Base-by-base conservation (phyloP, 306 rosid genomes). In the Canavalia ensiformis region DNA sequence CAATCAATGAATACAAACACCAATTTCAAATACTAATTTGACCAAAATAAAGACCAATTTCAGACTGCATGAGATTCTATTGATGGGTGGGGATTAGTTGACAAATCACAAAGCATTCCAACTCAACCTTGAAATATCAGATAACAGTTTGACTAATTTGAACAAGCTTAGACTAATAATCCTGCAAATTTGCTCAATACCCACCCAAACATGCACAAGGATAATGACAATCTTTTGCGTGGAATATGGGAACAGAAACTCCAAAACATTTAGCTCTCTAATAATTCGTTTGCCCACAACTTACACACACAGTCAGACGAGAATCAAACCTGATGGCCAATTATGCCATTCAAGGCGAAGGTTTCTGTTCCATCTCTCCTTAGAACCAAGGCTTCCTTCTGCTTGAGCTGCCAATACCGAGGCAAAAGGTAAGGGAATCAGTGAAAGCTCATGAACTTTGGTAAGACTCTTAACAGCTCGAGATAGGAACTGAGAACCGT, bases 261-360 rank as follows among this genome's bases (percentile, higher is more conserved):
- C 41, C 25, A n/a, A 9, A 39, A 31, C 6, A 58, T 30, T 68
- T 57, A 58, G 50, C 34, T 57, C 67, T 81, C 67, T 39, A 63
- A 18, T 63, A 54, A 62, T 42, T 68, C 56, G 33, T 45, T 74
- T 18, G 59, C 59, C 68, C 76, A 57, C 31, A 45, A 44, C 69
- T 39, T 33, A 5, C 51, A 72, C 47, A 81, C 5, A 8, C 37
- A 75, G 35, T 41, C 56, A 67, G 49, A 68, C 13, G 41, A 78
- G 72, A 39, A 84, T 74, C 95, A 76, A 87, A 94, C 98, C 98
- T 91, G 97, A 89, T 30, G 99, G 92, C 99, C 97, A 95, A 72
- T 89, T 80, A 68, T 54, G 63, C 99, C 99, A 95, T 87, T 95
- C 99, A 18, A 82, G 84, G 77, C 86, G 81, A 70, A 95, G 91